These are phyloP conservation scores for Chrysopogon serrulatus DNA, from an alignment of 176 grass and related monocot genomes.

Conservation along the genomic window DNA sequence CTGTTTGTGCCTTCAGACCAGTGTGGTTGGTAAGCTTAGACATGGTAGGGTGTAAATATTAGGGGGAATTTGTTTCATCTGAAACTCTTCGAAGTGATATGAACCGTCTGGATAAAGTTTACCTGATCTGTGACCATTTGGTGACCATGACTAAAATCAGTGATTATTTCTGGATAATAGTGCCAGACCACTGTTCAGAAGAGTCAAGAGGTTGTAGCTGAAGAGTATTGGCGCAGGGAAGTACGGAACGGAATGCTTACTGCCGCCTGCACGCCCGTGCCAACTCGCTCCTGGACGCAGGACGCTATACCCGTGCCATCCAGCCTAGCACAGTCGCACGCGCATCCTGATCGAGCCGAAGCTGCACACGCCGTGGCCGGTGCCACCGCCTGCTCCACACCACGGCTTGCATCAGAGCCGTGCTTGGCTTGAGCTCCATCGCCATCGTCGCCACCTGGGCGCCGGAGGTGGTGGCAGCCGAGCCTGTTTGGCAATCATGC, in stretches of 20 bases:
- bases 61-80: background rate
- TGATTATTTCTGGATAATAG: background rate
- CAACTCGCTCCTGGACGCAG: background rate
- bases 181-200: background rate
- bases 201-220: background rate
- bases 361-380: too few species aligned
- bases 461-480: too few species aligned
- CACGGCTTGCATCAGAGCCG: too few species aligned
- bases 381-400: too few species aligned
- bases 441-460: too few species aligned
- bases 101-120: background rate
- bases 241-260: background rate
- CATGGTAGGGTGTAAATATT: conserved; percentile 28
- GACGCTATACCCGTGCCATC: background rate
- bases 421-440: too few species aligned
- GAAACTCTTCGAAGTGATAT: background rate
- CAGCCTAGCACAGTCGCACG: too few species aligned
- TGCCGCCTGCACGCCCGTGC: background rate
- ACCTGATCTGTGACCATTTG: background rate
- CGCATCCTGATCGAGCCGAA: too few species aligned
- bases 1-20: background rate
- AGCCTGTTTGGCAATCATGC: too few species aligned
- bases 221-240: background rate
- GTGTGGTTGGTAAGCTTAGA: background rate
- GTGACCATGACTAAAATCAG: too few species aligned